Evolutionary conservation across 2,329 filamentous ascomycete genomes (phyloP), one percentile per base, ranked within the genome.

Genomic region (Neophaeococcomyces aloes): DNA sequence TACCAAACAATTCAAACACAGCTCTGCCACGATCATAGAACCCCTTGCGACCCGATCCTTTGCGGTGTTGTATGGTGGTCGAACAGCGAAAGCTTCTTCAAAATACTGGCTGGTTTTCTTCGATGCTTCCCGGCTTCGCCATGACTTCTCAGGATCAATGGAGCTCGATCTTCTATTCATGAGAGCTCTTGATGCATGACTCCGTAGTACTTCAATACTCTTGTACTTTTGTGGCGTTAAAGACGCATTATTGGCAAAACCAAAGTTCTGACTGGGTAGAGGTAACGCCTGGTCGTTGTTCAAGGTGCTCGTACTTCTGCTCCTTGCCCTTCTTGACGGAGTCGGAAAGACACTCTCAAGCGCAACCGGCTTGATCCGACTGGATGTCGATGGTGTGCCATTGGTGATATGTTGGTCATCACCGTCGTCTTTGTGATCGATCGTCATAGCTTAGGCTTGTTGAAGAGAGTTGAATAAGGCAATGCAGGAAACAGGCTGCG

Each of bases 1-100:
- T 62, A 82, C 78, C 53, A 75, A 74, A 30, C 75, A 72, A 51
- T 81, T 83, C 4, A 78, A 77, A 56, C 72, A 75, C 25, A 84
- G 60, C 54, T 83, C 80, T 19, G 74, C 76, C 49, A 80, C 64
- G 34, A 86, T 71, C 27, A 78, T 65, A 1, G 75, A 74, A 49
- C 77, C 72, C 45, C 69, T 67, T 5, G 64, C 64, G 10, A 78
- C 59, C n/a, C 67, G 67, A 39, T 72, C 69, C 48, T 63, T 66
- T 14, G 62, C 58, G 5, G 59, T 59, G 29, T 60, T 55, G 35
- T 58, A 56, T 5, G 59, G 57, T 45, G 61, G 61, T 34, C 65
- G 59, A 11, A 57, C 49, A 2, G 57, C 56, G 46, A 69, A 68
- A 4, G 55, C 57, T 15, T 65, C 61, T 27, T 61, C 60, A 44